Percentiles rank a stretch among this genome's conserved stretches.
These are phyloP conservation scores for Nemania bipapillata DNA, from an alignment of 2,329 filamentous ascomycete species.

Conservation along the genomic window DNA sequence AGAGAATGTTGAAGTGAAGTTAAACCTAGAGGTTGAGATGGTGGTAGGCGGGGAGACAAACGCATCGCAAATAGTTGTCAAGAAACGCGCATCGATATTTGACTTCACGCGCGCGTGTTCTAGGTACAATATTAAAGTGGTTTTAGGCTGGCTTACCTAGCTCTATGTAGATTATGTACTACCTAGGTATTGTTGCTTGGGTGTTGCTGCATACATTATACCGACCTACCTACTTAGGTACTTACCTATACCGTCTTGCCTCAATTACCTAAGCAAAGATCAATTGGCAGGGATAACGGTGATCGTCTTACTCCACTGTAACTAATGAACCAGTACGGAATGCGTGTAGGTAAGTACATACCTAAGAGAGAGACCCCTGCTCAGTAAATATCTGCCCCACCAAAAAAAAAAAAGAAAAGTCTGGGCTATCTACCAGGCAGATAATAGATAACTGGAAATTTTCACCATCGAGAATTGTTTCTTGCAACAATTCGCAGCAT, in stretches of 20 bases:
- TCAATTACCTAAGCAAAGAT: neutral
- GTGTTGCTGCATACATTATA: neutral
- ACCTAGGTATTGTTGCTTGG: no score
- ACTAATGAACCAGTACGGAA: no score
- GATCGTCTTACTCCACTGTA: no score
- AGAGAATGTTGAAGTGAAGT: neutral
- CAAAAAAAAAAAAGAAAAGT: neutral
- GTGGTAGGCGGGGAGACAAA: neutral
- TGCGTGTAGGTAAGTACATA: no score
- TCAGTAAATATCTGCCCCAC: no score
- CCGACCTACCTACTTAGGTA: neutral
- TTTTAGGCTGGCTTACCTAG: conserved; percentile 3
- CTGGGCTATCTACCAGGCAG: neutral
- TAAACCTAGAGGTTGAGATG: neutral
- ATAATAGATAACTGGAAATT: neutral
- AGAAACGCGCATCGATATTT: conserved; percentile 35
- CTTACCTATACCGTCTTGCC: neutral
- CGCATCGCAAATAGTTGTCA: conserved; percentile 7
- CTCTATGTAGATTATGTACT: no score
- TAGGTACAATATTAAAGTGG: conserved; percentile 11
- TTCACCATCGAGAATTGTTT: neutral
- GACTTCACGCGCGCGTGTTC: conserved; percentile 35
- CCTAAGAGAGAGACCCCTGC: no score
- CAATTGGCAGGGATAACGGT: neutral
- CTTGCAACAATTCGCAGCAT: neutral